Evolutionary conservation across 768 basidiomycete genomes (phyloP).

Genomic region (Kwoniella heveanensis): DNA sequence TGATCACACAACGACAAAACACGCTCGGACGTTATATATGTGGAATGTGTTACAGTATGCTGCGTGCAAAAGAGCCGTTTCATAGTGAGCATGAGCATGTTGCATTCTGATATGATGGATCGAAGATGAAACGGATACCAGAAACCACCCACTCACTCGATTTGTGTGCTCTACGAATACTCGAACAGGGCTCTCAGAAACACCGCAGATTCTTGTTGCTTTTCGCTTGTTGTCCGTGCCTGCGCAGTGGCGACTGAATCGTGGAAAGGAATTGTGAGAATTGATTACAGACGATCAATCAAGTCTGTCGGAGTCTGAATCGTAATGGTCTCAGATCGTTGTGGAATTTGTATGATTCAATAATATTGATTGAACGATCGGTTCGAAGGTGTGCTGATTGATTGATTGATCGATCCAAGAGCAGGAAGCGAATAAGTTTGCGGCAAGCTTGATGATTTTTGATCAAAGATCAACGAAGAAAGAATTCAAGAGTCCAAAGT

Average conservation of each 20-base stretch:
- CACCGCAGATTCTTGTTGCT: no score
- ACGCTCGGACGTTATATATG: constrained; percentile 1
- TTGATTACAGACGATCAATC: background rate
- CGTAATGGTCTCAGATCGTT: background rate
- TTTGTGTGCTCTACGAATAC: no score
- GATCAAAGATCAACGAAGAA: background rate
- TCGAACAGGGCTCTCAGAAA: no score
- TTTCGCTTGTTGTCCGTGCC: no score
- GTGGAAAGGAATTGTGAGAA: no score
- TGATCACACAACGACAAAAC: background rate
- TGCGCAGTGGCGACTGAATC: no score
- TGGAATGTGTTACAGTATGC: no score
- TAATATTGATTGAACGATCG: background rate
- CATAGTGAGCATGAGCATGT: background rate
- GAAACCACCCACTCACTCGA: no score
- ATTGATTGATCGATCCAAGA: background rate
- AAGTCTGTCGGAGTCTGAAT: background rate
- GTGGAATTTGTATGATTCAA: no score
- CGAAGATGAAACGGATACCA: background rate
- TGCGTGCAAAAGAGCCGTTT: background rate
- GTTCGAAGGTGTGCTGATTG: background rate
- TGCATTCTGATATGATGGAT: background rate
- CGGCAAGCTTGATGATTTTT: background rate
- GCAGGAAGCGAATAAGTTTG: background rate
- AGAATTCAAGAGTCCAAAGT: no score